Base-by-base conservation (phyloP, 2,329 filamentous ascomycete genomes). In the Aspergillus sp. region DNA sequence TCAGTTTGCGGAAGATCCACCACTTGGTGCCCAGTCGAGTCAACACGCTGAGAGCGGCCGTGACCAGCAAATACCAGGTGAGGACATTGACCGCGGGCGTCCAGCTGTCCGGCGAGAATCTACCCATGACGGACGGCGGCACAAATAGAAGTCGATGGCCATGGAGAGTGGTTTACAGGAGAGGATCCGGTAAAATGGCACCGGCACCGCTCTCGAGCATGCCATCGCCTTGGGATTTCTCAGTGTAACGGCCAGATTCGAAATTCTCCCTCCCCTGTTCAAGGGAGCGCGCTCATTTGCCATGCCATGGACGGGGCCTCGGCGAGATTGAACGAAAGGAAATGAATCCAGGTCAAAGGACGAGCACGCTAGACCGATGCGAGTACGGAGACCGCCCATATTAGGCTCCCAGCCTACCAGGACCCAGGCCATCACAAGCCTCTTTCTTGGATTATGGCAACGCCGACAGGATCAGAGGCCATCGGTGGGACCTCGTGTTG, bases 21-120 rank as follows among this genome's bases (percentile, higher is more conserved):
- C 63, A 56, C 50, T 71, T 72, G 5, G 65, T 67, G 4, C 67
- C 65, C 2, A 72, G 45, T 4, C 70, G 63, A 47, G 66, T 65
- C 12, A 66, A 54, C 2, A 71, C 64, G 29, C 67, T 65, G 14
- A 71, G 50, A 47, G 68, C 62, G 4, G 64, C 57, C 7, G 70
- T 64, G 12, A 68, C 67, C 46, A 72, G 58, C 46, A 73, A 57
- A 46, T 70, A 69, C 69, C 67, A 71, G 14, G 68, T 65, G 18
- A 69, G 7, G 16, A 73, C 61, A 20, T 67, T 69, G 58, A 71
- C 56, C 1, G 65, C 54, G 7, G 71, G 66, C 2, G 62, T 55
- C 53, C 54, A 55, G 22, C 53, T 59, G 29, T 56, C 53, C n/a
- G 53, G 42, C n/a, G 42, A 49, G 46, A 55, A 55, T 14, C 46